Evolutionary conservation across 129 eudicot genomes (phyloP), one percentile per base, ranked within the genome.

Genomic region (Artemisia argyi): DNA sequence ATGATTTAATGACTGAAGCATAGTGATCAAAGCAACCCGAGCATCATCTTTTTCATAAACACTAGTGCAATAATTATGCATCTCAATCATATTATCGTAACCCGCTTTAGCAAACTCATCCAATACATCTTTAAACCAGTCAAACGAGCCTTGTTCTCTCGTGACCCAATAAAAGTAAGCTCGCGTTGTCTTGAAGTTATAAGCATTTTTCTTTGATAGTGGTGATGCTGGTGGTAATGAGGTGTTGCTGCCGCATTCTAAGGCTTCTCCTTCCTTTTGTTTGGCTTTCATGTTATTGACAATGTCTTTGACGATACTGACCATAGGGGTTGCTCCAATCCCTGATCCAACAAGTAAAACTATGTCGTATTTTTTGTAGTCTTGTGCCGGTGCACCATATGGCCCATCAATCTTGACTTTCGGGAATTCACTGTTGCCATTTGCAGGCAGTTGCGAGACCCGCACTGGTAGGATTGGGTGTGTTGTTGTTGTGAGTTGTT

Each of bases 301-400:
- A 35, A 89, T 77, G 66, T 89, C 96, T 53, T 89, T 89, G 18
- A 84, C 75, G 14, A 83, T 86, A 68, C 96, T 86, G 9, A 89
- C 86, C 79, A 88, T 76, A 1, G 96, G 91, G 42, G 91, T 85
- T 19, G 89, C 91, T 11, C 89, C 91, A 3, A 89, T 89, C 9
- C 96, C 96, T 22, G 83, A 80, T 8, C 91, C 96, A 1, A 89
- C 86, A 1, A 89, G 81, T 69, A 89, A 83, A 58, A 89, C 81
- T 2, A 86, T 80, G 3, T 83, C 92, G 44, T 83, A 86, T 30
- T 86, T 80, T 69, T 81, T 79, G 87, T 86, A 89, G 76, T 89
- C 91, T 44, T 86, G 96, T 9, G 96, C 89, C 4, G 96, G 96
- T 9, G 96, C 92, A 48, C 92, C 96, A 17, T 89, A 86, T 20